Percentiles rank a stretch among this genome's conserved stretches.
These are phyloP conservation scores for Pythium aristosporum DNA, from an alignment of 352 stramenopile species.

Conservation along the genomic window DNA sequence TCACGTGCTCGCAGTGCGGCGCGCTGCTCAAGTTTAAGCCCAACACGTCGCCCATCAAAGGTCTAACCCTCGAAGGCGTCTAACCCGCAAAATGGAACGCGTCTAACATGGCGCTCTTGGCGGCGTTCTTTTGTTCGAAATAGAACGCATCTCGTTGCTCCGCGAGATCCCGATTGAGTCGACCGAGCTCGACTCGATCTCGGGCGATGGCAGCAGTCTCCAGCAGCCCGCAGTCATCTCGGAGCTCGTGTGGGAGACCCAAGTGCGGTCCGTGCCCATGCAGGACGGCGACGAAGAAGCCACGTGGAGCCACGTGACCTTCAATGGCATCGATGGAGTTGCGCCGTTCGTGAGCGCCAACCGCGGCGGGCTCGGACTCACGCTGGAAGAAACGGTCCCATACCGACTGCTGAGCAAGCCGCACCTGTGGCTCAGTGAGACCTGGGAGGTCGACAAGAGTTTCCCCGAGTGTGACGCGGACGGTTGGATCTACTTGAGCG, in stretches of 20 bases:
- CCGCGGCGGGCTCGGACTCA: conserved; percentile 52
- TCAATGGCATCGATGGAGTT: conserved; percentile 42
- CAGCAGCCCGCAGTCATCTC: conserved; percentile 27
- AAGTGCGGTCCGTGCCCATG: conserved; percentile 5
- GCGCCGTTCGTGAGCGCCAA: conserved; percentile 65
- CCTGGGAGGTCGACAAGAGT: conserved; percentile 62
- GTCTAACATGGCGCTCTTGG: conserved; percentile 1
- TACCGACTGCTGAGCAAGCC: conserved; percentile 64
- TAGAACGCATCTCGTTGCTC: conserved; percentile 59
- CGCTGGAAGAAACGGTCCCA: conserved; percentile 62
- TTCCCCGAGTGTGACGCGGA: conserved; percentile 54
- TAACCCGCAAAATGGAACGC: no score
- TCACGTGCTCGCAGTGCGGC: conserved; percentile 72
- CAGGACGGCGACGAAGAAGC: conserved; percentile 3
- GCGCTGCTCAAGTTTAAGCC: conserved; percentile 70
- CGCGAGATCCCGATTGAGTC: conserved; percentile 34
- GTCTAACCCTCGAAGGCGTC: no score
- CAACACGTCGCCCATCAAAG: conserved; percentile 60
- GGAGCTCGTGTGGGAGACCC: conserved; percentile 31
- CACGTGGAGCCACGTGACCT: conserved; percentile 37
- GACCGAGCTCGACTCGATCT: conserved; percentile 5
- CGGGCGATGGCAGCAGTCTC: conserved; percentile 11
- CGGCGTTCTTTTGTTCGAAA: background rate
- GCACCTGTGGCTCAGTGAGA: conserved; percentile 62
- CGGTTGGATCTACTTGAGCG: conserved; percentile 64